These are phyloP conservation scores for Nakazawaea peltata DNA, from an alignment of 805 yeast species.

Conservation along the genomic window DNA sequence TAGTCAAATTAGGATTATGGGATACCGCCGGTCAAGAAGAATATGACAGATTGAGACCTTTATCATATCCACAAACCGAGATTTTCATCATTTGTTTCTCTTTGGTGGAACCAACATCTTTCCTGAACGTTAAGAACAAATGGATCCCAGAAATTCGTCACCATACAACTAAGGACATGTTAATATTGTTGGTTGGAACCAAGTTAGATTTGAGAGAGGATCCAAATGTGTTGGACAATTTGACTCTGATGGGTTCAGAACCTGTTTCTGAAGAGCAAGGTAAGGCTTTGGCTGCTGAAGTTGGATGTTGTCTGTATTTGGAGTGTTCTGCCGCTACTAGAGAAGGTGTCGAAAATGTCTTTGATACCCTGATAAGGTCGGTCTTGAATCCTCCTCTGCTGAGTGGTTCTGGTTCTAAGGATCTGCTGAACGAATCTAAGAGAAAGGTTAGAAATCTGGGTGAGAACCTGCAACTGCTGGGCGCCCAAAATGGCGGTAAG, in stretches of 20 bases:
- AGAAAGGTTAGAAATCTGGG: no score
- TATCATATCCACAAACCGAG: constrained; percentile 89
- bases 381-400: constrained; percentile 47
- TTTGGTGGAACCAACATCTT: constrained; percentile 72
- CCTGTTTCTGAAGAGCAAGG: constrained; percentile 65
- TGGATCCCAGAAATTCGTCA: constrained; percentile 85
- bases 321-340: constrained; percentile 93
- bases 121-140: constrained; percentile 71
- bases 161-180: constrained; percentile 66
- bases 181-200: constrained; percentile 78
- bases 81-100: constrained; percentile 83
- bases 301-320: constrained; percentile 65
- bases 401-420: no score
- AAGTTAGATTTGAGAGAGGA: constrained; percentile 82
- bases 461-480: background rate
- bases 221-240: constrained; percentile 61
- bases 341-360: constrained; percentile 76
- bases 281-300: constrained; percentile 53
- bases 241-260: constrained; percentile 50
- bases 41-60: constrained; percentile 81
- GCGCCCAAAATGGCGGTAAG: background rate
- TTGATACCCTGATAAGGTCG: constrained; percentile 72
- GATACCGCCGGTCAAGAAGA: constrained; percentile 96
- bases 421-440: background rate
- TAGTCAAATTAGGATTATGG: constrained; percentile 83